Evolutionary conservation across 192 early-diverging fungal genomes (phyloP).

Genomic region (Rhizophagus prolifer): DNA sequence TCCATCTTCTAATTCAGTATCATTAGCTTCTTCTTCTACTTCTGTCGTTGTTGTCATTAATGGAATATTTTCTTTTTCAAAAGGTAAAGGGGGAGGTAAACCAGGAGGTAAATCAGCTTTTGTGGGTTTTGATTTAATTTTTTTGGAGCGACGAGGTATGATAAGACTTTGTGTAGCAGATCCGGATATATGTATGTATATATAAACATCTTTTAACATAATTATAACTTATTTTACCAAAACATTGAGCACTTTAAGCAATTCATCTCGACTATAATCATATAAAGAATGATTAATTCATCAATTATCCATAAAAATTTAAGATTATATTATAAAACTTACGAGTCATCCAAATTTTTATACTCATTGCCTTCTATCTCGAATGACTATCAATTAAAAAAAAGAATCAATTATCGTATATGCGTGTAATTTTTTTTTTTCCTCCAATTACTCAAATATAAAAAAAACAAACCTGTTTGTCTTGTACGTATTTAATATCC

Average conservation of each 20-base stretch:
- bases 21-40: not conserved
- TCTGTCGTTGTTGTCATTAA: not conserved
- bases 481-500: not conserved
- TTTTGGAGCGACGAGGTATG: too few species aligned
- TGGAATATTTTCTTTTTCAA: too few species aligned
- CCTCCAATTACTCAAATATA: not conserved
- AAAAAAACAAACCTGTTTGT: constrained; percentile 13
- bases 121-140: too few species aligned
- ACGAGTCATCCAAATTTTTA: not conserved
- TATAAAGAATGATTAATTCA: not conserved
- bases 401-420: not conserved
- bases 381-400: not conserved
- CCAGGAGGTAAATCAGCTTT: too few species aligned
- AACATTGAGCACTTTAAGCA: not conserved
- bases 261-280: not conserved
- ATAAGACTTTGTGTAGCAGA: too few species aligned
- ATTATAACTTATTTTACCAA: too few species aligned
- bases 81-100: too few species aligned
- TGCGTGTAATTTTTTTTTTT: too few species aligned
- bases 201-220: too few species aligned
- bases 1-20: not conserved
- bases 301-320: not conserved
- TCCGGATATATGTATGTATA: too few species aligned
- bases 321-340: not conserved
- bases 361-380: not conserved